These are phyloP conservation scores for Pisolithus sp. DNA, from an alignment of 768 basidiomycete genomes.

Conservation along the genomic window DNA sequence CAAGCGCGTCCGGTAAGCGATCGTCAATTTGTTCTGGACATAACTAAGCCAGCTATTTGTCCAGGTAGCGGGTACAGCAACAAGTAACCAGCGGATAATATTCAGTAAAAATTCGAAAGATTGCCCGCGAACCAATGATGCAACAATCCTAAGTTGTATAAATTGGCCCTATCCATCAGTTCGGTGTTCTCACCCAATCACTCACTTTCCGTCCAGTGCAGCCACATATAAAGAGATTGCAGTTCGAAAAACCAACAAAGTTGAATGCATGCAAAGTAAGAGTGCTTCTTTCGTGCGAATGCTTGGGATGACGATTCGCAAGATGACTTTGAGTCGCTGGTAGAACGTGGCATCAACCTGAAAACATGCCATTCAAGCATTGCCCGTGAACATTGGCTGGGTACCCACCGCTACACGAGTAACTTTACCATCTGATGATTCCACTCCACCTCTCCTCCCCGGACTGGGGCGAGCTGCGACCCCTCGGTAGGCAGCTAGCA, in stretches of 20 bases:
- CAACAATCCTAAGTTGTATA: slow-evolving; percentile 66
- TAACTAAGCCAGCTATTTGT: slow-evolving; percentile 91
- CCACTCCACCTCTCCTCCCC: slow-evolving; percentile 10
- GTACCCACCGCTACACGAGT: slow-evolving; percentile 61
- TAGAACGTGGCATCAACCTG: slow-evolving; percentile 94
- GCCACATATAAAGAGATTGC: slow-evolving; percentile 93
- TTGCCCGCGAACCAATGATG: slow-evolving; percentile 85
- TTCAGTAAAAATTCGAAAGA: slow-evolving; percentile 74
- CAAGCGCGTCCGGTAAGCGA: slow-evolving; percentile 81
- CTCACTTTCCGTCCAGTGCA: slow-evolving; percentile 83
- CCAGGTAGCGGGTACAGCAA: slow-evolving; percentile 92
- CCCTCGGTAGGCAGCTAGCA: slow-evolving; percentile 55
- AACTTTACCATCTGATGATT: slow-evolving; percentile 34
- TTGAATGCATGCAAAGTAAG: slow-evolving; percentile 82
- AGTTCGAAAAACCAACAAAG: slow-evolving; percentile 82
- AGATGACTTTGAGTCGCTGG: slow-evolving; percentile 64
- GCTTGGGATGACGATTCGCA: slow-evolving; percentile 85
- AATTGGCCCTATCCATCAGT: not conserved
- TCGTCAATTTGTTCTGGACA: slow-evolving; percentile 87
- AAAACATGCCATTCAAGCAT: not conserved
- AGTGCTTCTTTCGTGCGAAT: slow-evolving; percentile 82
- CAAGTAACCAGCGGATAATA: slow-evolving; percentile 82
- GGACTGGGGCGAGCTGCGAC: slow-evolving; percentile 40
- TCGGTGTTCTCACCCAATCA: not conserved
- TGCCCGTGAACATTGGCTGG: not conserved